Evolutionary conservation across 805 yeast species (phyloP), one percentile per base, ranked within the genome.

Genomic region (Cyberlindnera amylophila): DNA sequence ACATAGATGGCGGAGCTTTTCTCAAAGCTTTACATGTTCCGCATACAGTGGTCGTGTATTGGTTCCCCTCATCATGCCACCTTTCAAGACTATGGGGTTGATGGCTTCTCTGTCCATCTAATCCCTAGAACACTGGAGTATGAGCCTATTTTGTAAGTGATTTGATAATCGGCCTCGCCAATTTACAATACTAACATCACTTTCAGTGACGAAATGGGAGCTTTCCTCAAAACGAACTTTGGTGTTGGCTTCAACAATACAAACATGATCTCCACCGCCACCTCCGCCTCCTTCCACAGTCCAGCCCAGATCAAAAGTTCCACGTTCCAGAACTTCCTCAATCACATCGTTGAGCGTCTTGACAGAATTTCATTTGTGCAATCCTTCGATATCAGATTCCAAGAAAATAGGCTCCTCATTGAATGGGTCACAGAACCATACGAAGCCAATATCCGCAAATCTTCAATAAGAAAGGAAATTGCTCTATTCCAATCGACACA

Each of bases 391-490:
- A 30, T 57, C 15, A 34, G 40, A 7, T 54, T 50, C 46, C 40
- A 47, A 24, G 37, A 47, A 4, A 8, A 33, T 13, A 13, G 42
- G 16, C 42, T 57, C 10, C 24, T 24, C 4, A 23, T 53, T 3
- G 45, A 51, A 26, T 54, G 57, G 57, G 42, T 45, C 1, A 49
- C 56, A 1, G 44, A 50, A 7, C 58, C 59, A 3, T 41, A 44
- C 36, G 54, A 49, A 12, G 39, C 53, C 6, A 31, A 26, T 13
- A 46, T 53, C n/a, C 30, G 36, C 4, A 29, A 33, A 39, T 30
- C 41, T 6, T 19, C 29, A 1, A 38, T 55, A 7, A 41, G 49
- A 10, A 57, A 56, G 32, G 62, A 57, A 35, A 34, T 57, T 18
- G 62, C 58, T 1, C 33, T 57, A 2, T 43, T 57, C 30, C 49